Evolutionary conservation across 495 filamentous ascomycete genomes (phyloP), one percentile per base, ranked within the genome.

Genomic region (Penicillium dipodomyicola): DNA sequence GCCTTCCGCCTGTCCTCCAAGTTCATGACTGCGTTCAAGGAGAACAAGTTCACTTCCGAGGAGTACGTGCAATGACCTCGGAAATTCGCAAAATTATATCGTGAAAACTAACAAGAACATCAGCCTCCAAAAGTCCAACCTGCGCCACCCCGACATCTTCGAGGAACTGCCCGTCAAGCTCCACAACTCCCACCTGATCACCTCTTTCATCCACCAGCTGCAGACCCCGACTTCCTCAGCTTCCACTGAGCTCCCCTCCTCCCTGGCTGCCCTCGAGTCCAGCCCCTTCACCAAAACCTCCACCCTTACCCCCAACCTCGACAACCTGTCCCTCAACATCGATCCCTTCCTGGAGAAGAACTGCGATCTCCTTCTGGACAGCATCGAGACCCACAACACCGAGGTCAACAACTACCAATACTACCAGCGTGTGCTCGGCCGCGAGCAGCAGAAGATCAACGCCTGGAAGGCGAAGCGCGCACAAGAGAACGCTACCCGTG

Each of bases 321-420:
- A 96, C 59, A 80, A 82, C 68, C 85, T 98, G 33, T 90, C 96
- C 56, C 87, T 98, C 49, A 90, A 85, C 63, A 93, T 97, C 71
- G 94, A 98, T 68, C 94, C 94, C 25, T 97, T 94, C 81, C 84
- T 98, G n/a, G 92, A 96, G 82, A 96, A 96, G 82, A 96, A 93
- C 55, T 94, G 90, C 74, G 92, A 98, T 67, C 84, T 96, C 59
- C 84, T 98, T 23, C 85, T 98, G 55, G 94, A 98, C 56, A 90
- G 86, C 76, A 97, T 98, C 67, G 94, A 98, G 79, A 84, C 87
- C 23, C 94, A 98, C 80, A 92, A 97, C 75, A 96, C 92, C 47
- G 94, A 98, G 76, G 87, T 93, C 69, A 98, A 97, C 83, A 98
- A 98, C 81, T 89, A 91, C 78, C 91, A 96, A 76, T 98, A 96